Evolutionary conservation across 805 yeast species (phyloP), one percentile per base, ranked within the genome.

Genomic region (Kodamaea fukazawae): DNA sequence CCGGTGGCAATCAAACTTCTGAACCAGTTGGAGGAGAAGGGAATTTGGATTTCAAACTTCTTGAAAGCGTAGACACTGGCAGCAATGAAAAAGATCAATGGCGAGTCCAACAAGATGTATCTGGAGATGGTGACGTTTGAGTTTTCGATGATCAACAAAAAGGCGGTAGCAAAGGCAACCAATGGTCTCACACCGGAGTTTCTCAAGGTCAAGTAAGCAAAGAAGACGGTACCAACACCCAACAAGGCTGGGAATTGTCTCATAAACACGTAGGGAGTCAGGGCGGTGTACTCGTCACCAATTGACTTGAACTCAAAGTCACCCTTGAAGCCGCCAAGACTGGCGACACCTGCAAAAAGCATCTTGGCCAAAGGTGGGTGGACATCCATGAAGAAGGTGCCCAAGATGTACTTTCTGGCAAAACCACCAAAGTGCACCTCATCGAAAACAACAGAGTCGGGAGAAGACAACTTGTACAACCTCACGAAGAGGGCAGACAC

Each of bases 381-480:
- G 32, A 79, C 83, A 58, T 82, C 90, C 76, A 83, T 72, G 61
- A 83, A 84, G 55, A 70, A 83, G 12, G 61, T 61, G 13, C 87
- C 86, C 38, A 65, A 61, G 39, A 81, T 73, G 65, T 89, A 93
- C 62, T 86, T 81, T 43, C 83, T 75, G 23, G 96, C 96, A 65
- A 91, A 93, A n/a, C 95, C 95, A 41, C 99, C 99, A 54, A 93
- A 93, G 63, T 86, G 95, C 29, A 86, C 93, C 61, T 91, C 99
- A 61, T 89, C 96, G 49, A 86, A 86, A 9, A 91, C 96, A 27
- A 89, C 95, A 20, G 90, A 79, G 52, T 79, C 64, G 29, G 99
- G 99, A 46, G 65, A 56, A 18, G 75, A 67, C 43, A 93, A 67
- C 39, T 74, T 67, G 48, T 71, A 67, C 38, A 84, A 68, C 50